Conservation (phyloP, 176 grass and related monocot species). For the Raddia distichophylla region DNA sequence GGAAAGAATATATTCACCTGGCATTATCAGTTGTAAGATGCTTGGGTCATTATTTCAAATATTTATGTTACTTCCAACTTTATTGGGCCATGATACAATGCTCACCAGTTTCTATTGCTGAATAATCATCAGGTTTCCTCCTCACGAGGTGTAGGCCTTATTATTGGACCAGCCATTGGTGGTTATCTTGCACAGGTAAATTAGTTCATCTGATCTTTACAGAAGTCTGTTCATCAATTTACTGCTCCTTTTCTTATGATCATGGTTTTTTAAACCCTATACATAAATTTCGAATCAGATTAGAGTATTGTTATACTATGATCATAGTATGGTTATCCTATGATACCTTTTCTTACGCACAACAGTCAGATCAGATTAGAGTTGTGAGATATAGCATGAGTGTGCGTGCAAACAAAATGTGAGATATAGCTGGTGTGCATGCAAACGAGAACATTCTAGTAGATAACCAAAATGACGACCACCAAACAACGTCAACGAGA, state of each 20-base stretch:
- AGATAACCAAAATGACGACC: too few species aligned
- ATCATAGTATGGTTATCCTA: background rate
- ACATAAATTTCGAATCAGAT: background rate
- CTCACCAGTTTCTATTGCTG: conserved; percentile 19
- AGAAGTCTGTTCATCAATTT: conserved; percentile 16
- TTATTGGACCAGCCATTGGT: conserved; percentile 75
- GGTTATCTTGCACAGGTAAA: conserved; percentile 69
- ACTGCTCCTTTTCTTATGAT: conserved; percentile 10
- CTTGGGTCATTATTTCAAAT: background rate
- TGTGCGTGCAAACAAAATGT: too few species aligned
- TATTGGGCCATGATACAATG: background rate
- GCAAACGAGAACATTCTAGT: too few species aligned
- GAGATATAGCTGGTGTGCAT: too few species aligned
- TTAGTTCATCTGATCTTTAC: background rate
- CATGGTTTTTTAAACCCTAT: background rate
- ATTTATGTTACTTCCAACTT: conserved; percentile 28
- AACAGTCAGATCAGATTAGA: too few species aligned
- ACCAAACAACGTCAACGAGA: too few species aligned
- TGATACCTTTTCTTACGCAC: too few species aligned
- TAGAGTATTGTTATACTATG: background rate
- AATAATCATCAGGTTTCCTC: conserved; percentile 52
- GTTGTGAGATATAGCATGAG: too few species aligned
- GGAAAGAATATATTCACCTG: conserved; percentile 60
- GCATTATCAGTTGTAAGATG: conserved; percentile 59
- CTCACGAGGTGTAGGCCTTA: conserved; percentile 59